Evolutionary conservation across 257 asterid genomes (phyloP).

Genomic region (Lithospermum erythrorhizon): DNA sequence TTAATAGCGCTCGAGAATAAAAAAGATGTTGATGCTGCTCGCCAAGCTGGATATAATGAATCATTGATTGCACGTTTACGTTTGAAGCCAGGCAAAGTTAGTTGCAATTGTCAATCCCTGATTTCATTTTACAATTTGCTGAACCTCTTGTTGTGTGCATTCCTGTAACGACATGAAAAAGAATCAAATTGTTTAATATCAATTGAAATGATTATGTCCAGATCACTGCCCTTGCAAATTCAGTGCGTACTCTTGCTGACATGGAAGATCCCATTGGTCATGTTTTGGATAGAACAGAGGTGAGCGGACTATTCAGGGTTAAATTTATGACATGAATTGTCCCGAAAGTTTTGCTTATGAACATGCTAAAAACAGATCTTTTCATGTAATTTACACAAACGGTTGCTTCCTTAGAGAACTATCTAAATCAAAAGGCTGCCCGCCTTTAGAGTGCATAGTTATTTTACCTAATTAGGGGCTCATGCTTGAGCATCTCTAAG

Average conservation of each 20-base stretch:
- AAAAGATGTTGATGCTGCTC: conserved; percentile 61
- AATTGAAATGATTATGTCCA: conserved; percentile 8
- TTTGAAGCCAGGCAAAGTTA: conserved; percentile 75
- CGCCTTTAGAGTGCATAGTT: too few species aligned
- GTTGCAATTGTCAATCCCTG: conserved; percentile 2
- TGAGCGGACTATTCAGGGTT: conserved; percentile 8
- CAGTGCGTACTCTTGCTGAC: conserved; percentile 68
- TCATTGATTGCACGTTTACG: conserved; percentile 57
- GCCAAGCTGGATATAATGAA: conserved; percentile 52
- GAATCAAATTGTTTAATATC: conserved; percentile 2
- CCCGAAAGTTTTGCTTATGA: not conserved
- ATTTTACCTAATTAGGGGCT: too few species aligned
- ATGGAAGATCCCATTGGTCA: conserved; percentile 89
- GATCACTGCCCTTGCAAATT: conserved; percentile 42
- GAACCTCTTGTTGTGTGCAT: not conserved
- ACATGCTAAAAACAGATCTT: not conserved
- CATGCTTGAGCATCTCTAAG: too few species aligned
- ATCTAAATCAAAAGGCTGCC: too few species aligned
- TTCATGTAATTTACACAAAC: too few species aligned
- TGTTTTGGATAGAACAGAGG: conserved; percentile 66
- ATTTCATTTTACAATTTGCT: not conserved
- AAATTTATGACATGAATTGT: not conserved
- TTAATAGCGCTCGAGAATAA: conserved; percentile 53
- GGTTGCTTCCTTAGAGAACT: too few species aligned
- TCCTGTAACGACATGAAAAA: not conserved